Base-by-base conservation (phyloP, 495 filamentous ascomycete species). In the Stereocaulon alpinum region DNA sequence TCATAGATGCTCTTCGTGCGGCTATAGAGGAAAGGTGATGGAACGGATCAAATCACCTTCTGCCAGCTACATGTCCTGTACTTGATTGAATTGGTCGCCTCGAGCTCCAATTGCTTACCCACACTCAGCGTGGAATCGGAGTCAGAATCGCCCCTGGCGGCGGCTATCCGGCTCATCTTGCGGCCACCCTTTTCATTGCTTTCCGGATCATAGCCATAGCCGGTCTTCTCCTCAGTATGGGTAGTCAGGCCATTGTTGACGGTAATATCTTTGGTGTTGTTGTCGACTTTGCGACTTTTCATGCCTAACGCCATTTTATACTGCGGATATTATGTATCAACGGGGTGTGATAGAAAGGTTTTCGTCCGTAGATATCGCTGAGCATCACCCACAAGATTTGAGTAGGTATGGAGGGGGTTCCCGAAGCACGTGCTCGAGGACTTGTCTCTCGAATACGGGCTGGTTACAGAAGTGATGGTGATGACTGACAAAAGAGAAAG, bases 11-110 rank as follows among this genome's bases (percentile, higher is more conserved):
- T 44, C 47, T 40, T 49, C 4, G 29, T n/a, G 24, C 22, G 1
- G 55, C n/a, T 17, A 15, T 9, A 34, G 30, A 9, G 24, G 43
- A 14, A 37, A 42, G 29, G 41, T 18, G 49, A 43, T 10, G 45
- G 24, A 55, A 62, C 14, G 27, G 18, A 24, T 54, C 30, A 47
- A 60, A 49, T 61, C 63, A 88, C 87, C 81, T 94, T 94, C 67
- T 84, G 85, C 89, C 89, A 95, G 63, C 84, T 89, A 74, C 89
- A 95, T 40, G 88, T 95, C 29, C 88, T 77, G 67, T 95, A 95
- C 71, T 91, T 84, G 74, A 95, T 92, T 18, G 83, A 80, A 72
- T 85, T 83, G 41, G 77, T 81, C n/a, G 83, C 79, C 68, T 95
- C 89, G 63, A 87, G 63, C 52, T 86, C 87, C 59, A 89, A 80